phyloP scores from a whole-genome alignment of 1,139 yeast genomes.

The Pichia sp. region DNA sequence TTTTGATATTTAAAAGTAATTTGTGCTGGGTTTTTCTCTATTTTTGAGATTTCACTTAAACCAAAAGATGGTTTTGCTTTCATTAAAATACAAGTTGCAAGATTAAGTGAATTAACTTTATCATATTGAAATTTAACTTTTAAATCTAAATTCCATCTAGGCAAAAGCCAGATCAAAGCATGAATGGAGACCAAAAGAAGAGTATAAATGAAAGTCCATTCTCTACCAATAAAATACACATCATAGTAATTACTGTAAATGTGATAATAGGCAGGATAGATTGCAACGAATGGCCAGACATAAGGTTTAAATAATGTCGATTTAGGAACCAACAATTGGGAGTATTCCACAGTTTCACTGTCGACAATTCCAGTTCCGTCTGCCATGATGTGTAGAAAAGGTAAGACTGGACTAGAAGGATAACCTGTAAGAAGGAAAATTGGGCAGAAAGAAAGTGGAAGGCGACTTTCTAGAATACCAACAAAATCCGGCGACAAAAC shows the following conservation, averaged over 20 bases:
- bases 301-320: conserved; percentile 62
- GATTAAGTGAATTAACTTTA: conserved; percentile 35
- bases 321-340: conserved; percentile 70
- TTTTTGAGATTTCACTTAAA: conserved; percentile 67
- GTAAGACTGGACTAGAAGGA: background rate
- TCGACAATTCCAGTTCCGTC: conserved; percentile 38
- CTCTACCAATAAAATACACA: conserved; percentile 68
- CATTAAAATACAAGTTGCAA: conserved; percentile 68
- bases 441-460: background rate
- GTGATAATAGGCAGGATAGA: conserved; percentile 72
- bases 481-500: too few relatives aligned
- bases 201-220: conserved; percentile 79
- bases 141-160: conserved; percentile 86
- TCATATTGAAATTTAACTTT: conserved; percentile 66
- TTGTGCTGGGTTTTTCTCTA: conserved; percentile 55
- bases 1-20: conserved; percentile 82
- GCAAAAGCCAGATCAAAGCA: conserved; percentile 76
- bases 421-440: background rate
- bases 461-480: background rate
- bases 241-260: conserved; percentile 70
- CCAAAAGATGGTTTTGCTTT: conserved; percentile 86
- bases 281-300: conserved; percentile 73
- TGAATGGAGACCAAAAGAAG: conserved; percentile 71
- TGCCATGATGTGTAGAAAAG: conserved; percentile 16
- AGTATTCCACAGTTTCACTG: conserved; percentile 55